Percentiles rank a stretch among this genome's conserved stretches.
Evolutionary conservation across 2,329 filamentous ascomycete genomes (phyloP).

Genomic region (Trichoderma afroharzianum): DNA sequence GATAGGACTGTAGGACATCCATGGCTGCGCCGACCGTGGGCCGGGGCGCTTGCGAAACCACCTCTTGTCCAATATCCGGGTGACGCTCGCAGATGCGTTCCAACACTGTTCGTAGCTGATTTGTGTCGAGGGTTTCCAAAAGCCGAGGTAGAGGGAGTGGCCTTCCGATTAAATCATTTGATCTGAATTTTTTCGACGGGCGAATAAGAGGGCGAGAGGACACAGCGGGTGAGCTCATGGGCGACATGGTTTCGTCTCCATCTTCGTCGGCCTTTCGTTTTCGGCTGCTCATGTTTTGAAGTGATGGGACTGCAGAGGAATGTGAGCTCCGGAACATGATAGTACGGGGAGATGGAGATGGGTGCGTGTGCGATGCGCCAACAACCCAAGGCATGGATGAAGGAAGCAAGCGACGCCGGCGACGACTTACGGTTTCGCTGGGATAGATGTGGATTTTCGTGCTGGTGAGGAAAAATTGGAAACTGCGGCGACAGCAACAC

Average conservation of each 20-base stretch:
- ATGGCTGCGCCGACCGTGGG: conserved; percentile 79
- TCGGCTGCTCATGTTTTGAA: conserved; percentile 52
- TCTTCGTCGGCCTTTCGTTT: conserved; percentile 89
- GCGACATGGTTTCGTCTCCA: conserved; percentile 83
- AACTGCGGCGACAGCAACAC: conserved; percentile 59
- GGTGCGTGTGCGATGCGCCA: neutral
- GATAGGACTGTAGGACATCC: conserved; percentile 76
- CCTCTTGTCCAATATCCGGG: conserved; percentile 79
- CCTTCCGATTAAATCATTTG: conserved; percentile 61
- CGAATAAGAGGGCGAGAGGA: conserved; percentile 64
- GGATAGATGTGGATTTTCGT: conserved; percentile 52
- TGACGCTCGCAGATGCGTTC: conserved; percentile 88
- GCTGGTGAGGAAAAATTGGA: conserved; percentile 55
- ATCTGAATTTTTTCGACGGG: conserved; percentile 60
- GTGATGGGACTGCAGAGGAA: conserved; percentile 38
- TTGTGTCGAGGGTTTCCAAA: conserved; percentile 87
- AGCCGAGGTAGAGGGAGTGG: conserved; percentile 62
- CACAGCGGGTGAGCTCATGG: conserved; percentile 74
- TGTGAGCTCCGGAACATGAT: neutral
- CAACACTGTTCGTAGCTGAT: conserved; percentile 80
- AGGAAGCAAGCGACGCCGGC: neutral
- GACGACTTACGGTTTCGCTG: conserved; percentile 51
- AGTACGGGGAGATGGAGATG: neutral
- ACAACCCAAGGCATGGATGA: neutral
- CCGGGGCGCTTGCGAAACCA: conserved; percentile 79